Base-by-base conservation (phyloP, 345 rosid genomes). In the Anastatica hierochuntica region DNA sequence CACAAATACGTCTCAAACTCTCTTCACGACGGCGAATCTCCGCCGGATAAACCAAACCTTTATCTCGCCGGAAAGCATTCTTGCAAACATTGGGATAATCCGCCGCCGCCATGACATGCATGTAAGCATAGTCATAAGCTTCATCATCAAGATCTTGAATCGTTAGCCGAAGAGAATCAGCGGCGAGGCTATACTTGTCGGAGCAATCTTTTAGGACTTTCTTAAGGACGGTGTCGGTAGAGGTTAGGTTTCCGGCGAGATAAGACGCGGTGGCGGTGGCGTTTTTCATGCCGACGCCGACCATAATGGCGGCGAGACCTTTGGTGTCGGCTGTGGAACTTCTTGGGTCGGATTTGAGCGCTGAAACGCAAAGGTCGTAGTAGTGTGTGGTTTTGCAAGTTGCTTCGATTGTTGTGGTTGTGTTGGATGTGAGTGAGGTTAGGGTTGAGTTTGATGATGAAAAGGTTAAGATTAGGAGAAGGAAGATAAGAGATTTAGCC, bases 41-140 rank as follows among this genome's bases (percentile, higher is more conserved):
- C 27, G 29, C 53, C 26, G 85, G 92, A 63, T 84, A 90, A 48
- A 45, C 64, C 72, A 78, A 15, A 1, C 78, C 76, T 3, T 63
- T 58, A 30, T 37, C 60, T 70, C 76, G 67, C 48, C 72, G 69
- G 47, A 86, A 90, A 0, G 71, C 71, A 58, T 80, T 77, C 20
- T 20, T 86, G 50, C 97, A 90, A 31, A 70, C 85, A 17, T 62
- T 77, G 1, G 89, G 92, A 44, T 86, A 84, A 56, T 86, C 96
- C 6, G 66, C 60, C 6, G 94, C 88, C 0, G 89, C 97, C 73
- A 71, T 47, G 1, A 77, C 54, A 43, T 86, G 80, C 76, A 86
- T 62, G 61, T 71, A 80, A n/a, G 88, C 97, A 15, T 74, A 76
- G 53, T 86, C 94, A 60, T 74, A 82, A 3, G 68, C 49, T 66